Conservation (phyloP, 2,329 filamentous ascomycete genomes). For the Arthrobotrys sinensis region DNA sequence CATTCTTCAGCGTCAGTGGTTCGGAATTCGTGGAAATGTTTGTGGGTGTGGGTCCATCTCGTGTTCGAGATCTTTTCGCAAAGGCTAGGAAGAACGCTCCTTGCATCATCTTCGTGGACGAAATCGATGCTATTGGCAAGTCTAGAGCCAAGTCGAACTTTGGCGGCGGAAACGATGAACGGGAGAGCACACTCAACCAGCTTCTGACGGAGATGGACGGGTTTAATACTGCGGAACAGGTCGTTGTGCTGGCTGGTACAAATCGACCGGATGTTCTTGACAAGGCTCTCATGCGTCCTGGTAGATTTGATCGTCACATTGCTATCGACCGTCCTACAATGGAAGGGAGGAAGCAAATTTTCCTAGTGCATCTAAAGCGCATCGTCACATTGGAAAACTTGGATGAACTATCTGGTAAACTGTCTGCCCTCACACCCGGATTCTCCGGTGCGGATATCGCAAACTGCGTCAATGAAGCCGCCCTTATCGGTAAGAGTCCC, state of each 20-base stretch:
- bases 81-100: slow-evolving; percentile 96
- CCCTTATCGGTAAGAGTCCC: slow-evolving; percentile 83
- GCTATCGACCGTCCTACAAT: slow-evolving; percentile 95
- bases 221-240: slow-evolving; percentile 67
- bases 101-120: slow-evolving; percentile 99
- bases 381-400: slow-evolving; percentile 93
- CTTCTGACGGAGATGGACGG: slow-evolving; percentile 99
- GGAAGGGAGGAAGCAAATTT: slow-evolving; percentile 96
- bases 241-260: slow-evolving; percentile 95
- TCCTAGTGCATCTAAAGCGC: slow-evolving; percentile 92
- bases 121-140: slow-evolving; percentile 97
- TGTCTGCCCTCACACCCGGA: slow-evolving; percentile 92
- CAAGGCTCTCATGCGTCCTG: slow-evolving; percentile 94
- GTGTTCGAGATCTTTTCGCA: slow-evolving; percentile 93
- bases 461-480: slow-evolving; percentile 98
- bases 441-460: slow-evolving; percentile 98
- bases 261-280: slow-evolving; percentile 96
- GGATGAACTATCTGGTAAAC: slow-evolving; percentile 86
- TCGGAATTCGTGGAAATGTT: slow-evolving; percentile 99
- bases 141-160: slow-evolving; percentile 86
- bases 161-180: slow-evolving; percentile 94
- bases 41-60: slow-evolving; percentile 95
- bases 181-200: slow-evolving; percentile 96
- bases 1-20: slow-evolving; percentile 98
- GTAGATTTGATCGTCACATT: slow-evolving; percentile 97